Conservation (phyloP, 2,329 filamentous ascomycete species). For the Paecilomyces sp. region DNA sequence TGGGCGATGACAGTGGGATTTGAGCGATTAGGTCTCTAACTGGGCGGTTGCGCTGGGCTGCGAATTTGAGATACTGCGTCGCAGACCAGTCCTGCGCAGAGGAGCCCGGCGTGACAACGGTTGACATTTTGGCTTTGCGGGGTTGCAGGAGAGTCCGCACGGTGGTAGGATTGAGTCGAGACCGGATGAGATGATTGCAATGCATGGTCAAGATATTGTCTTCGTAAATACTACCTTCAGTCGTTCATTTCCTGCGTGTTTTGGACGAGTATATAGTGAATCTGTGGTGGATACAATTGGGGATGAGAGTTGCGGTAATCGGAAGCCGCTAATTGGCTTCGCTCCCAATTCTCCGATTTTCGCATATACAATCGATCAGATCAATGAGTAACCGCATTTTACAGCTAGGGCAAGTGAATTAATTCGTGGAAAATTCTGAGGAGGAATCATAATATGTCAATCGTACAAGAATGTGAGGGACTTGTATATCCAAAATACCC, state of each 20-base stretch:
- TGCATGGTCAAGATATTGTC: neutral
- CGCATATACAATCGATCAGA: neutral
- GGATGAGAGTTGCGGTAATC: neutral
- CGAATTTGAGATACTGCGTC: conserved; percentile 51
- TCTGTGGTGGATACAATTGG: neutral
- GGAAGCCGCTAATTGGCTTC: neutral
- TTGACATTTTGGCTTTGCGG: neutral
- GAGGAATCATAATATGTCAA: no score
- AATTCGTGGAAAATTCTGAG: no score
- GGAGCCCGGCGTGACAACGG: neutral
- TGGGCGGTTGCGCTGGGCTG: conserved; percentile 46
- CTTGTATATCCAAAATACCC: neutral
- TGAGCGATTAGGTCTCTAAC: conserved; percentile 47
- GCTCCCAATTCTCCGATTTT: neutral
- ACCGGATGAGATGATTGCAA: neutral
- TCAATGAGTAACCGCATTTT: no score
- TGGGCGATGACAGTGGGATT: conserved; percentile 34
- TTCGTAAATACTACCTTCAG: neutral
- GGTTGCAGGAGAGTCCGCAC: neutral
- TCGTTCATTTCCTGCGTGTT: neutral
- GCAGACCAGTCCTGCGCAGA: conserved; percentile 45
- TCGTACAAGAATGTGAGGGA: no score
- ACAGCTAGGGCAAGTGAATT: no score
- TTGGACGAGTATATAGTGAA: neutral
- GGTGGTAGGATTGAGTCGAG: neutral